Evolutionary conservation across 2,329 filamentous ascomycete genomes (phyloP), one percentile per base, ranked within the genome.

Genomic region (Lomentospora prolificans): DNA sequence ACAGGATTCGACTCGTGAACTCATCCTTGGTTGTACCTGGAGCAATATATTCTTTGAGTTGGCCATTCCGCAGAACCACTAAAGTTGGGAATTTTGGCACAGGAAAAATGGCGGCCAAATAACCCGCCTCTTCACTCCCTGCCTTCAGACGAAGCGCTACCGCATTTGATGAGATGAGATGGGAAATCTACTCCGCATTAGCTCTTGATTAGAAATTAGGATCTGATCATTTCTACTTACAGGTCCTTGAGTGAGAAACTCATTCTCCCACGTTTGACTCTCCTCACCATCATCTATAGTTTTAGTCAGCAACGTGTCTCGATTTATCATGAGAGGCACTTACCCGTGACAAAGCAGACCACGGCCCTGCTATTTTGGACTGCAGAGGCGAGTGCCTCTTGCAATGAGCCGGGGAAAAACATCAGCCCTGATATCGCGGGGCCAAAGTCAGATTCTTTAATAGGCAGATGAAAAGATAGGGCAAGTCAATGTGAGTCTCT

Each of bases 261-360:
- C 83, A 27, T 78, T 70, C 68, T 94, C 87, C 89, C 89, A 95
- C 59, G 67, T 72, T 55, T 74, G 71, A 67, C 89, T 92, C 64
- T 87, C 84, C 27, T 82, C 76, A 41, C 78, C 77, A 53, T 81
- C 81, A 67, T 95, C 89, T 90, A 57, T 24, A 52, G 51, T 51
- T 61, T 58, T 59, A 55, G 60, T 51, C 19, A 54, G 50, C 3
- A 22, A 10, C 25, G 14, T 52, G 51, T 33, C 33, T 51, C n/a
- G 8, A 24, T 17, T 24, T 4, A 14, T 5, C 10, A 51, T 17
- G 17, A 19, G 17, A 4, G 24, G 22, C 25, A 61, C 74, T 61
- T 69, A 90, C 89, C 86, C 65, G 84, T 82, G 30, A 96, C 85
- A 69, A 96, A 95, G 71, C 90, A 95, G 28, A 88, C 80, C 0